Percentiles rank a stretch among this genome's conserved stretches.
Evolutionary conservation across 208 protist species (phyloP).

Genomic region (Leishmania major): DNA sequence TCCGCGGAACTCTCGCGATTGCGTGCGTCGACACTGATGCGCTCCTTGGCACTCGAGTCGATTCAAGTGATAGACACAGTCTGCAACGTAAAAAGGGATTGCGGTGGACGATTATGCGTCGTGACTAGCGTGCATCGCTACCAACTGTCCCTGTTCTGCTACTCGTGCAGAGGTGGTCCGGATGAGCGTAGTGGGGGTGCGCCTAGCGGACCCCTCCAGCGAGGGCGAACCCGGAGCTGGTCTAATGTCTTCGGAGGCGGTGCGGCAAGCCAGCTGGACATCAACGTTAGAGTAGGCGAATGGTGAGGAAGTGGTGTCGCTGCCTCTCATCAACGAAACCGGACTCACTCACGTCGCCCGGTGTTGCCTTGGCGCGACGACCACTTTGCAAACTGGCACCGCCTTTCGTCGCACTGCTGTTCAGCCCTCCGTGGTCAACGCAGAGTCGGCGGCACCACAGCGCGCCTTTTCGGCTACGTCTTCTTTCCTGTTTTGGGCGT

Average conservation of each 20-base stretch:
- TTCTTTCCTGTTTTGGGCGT: not conserved
- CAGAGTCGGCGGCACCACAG: not conserved
- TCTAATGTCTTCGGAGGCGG: not conserved
- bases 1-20: not conserved
- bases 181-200: not conserved
- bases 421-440: slow-evolving; percentile 1
- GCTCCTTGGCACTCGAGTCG: not conserved
- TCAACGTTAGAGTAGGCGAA: not conserved
- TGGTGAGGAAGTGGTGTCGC: slow-evolving; percentile 5
- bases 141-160: not conserved
- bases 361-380: slow-evolving; percentile 5
- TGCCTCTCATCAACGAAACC: not conserved
- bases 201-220: not conserved
- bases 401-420: not conserved
- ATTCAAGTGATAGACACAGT: not conserved
- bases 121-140: not conserved
- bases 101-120: slow-evolving; percentile 6
- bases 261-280: not conserved
- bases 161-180: not conserved
- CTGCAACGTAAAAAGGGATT: slow-evolving; percentile 6
- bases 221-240: not conserved
- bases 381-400: slow-evolving; percentile 10
- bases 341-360: slow-evolving; percentile 6
- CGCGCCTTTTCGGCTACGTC: not conserved
- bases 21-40: not conserved